Base-by-base conservation (phyloP, 2,329 filamentous ascomycete species). In the Coniochaeta sp. region DNA sequence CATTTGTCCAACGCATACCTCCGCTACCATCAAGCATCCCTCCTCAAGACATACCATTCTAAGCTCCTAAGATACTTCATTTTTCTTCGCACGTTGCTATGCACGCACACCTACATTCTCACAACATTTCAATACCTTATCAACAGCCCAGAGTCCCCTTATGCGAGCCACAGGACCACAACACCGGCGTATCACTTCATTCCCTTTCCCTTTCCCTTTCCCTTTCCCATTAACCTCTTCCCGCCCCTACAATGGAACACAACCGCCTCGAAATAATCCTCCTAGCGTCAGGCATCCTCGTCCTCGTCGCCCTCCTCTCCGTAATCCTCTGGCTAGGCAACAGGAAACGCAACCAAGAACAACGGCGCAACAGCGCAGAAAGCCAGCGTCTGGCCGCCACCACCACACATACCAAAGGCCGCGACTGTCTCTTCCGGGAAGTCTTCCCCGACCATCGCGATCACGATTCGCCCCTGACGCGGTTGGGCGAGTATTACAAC, bases 211-310 rank as follows among this genome's bases (percentile, higher is more conserved):
- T n/a, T n/a, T n/a, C n/a, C n/a, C n/a, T n/a, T n/a, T n/a, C n/a
- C n/a, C n/a, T n/a, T n/a, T n/a, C n/a, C n/a, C n/a, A 42, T 20
- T 18, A 30, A 14, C 20, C 2, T 12, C 20, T 13, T 42, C 20
- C n/a, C 2, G 7, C 8, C 20, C n/a, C 38, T 30, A 30, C 27
- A 14, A 42, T 42, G 38, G 62, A 67, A n/a, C 55, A 61, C 30
- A 62, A 56, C 51, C 60, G 61, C 40, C 52, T 67, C 31, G 67
- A 71, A 55, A 67, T 71, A 40, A 49, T 64, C 32, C 55, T 69
- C 24, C 55, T 71, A 24, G 65, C 68, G 12, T 52, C 61, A 13
- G 62, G 60, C 12, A 61, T 67, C 42, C 55, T 71, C 31, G 38
- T 65, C 14, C 60, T 71, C 24, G 66, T 69, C 14, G 58, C 56